A percentile compares a stretch with the other conserved stretches of the same genome.
Conservation (phyloP, 306 rosid genomes). For the Citrullus colocynthis region DNA sequence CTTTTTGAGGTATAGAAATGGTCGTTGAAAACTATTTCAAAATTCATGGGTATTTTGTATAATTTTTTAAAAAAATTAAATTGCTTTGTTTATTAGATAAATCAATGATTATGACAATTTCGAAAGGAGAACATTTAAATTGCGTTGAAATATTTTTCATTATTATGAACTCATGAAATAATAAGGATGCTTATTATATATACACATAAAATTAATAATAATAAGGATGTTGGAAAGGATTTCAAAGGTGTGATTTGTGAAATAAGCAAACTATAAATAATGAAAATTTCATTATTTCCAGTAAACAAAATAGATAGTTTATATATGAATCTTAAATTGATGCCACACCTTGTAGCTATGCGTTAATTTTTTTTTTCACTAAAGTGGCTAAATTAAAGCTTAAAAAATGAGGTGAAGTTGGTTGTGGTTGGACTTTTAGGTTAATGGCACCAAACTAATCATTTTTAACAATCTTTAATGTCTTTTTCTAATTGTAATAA, state of each 20-base stretch:
- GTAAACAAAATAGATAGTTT: neutral
- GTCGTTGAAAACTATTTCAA: no score
- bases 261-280: neutral
- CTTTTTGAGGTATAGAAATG: no score
- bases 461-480: neutral
- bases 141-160: neutral
- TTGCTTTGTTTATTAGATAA: no score
- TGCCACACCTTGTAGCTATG: neutral
- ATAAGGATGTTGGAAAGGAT: neutral
- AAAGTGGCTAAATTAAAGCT: neutral
- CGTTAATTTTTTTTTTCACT: neutral
- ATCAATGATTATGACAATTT: neutral
- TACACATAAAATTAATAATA: no score
- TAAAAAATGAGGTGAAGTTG: neutral
- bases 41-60: no score
- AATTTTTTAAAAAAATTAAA: no score
- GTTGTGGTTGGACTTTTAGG: conserved; percentile 7
- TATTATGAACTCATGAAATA: no score
- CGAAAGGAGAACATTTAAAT: neutral
- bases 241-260: neutral
- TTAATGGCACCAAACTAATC: neutral
- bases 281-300: neutral
- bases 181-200: no score
- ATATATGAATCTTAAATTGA: neutral
- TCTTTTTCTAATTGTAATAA: conserved; percentile 1